These are phyloP conservation scores for Leccinum pachyderme DNA, from an alignment of 1,284 basidiomycete species.

Conservation along the genomic window DNA sequence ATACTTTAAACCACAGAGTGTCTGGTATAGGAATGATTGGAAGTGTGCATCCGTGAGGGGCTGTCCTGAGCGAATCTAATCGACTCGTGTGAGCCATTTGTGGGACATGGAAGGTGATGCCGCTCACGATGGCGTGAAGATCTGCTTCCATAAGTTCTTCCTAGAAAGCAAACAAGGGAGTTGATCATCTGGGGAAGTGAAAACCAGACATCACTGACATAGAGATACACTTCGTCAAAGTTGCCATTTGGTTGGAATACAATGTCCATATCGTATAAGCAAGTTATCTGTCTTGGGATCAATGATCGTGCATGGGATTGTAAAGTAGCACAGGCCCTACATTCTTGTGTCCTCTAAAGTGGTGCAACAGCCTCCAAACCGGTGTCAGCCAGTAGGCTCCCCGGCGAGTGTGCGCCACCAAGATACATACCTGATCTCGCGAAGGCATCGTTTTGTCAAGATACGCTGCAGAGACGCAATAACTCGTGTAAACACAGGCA, in stretches of 20 bases:
- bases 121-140: conserved; percentile 89
- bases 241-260: conserved; percentile 85
- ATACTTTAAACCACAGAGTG: conserved; percentile 96
- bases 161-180: conserved; percentile 36
- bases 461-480: conserved; percentile 60
- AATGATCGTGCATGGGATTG: conserved; percentile 5
- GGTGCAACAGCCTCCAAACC: conserved; percentile 73
- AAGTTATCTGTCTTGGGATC: conserved; percentile 63
- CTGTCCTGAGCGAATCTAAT: conserved; percentile 93
- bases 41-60: conserved; percentile 98
- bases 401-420: not conserved
- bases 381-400: conserved; percentile 8
- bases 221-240: conserved; percentile 95
- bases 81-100: conserved; percentile 6
- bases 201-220: conserved; percentile 48
- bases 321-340: conserved; percentile 42
- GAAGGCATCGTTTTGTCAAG: conserved; percentile 89
- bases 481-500: conserved; percentile 1
- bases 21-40: conserved; percentile 98
- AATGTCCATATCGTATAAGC: conserved; percentile 96
- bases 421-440: conserved; percentile 80
- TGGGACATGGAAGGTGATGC: not conserved
- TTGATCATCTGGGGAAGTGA: conserved; percentile 1
- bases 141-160: conserved; percentile 99
- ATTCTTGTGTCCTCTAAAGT: conserved; percentile 97